A percentile compares a stretch with the other conserved stretches of the same genome.
Evolutionary conservation across 139 green algal genomes (phyloP).

Genomic region (Coelastrella sp.): DNA sequence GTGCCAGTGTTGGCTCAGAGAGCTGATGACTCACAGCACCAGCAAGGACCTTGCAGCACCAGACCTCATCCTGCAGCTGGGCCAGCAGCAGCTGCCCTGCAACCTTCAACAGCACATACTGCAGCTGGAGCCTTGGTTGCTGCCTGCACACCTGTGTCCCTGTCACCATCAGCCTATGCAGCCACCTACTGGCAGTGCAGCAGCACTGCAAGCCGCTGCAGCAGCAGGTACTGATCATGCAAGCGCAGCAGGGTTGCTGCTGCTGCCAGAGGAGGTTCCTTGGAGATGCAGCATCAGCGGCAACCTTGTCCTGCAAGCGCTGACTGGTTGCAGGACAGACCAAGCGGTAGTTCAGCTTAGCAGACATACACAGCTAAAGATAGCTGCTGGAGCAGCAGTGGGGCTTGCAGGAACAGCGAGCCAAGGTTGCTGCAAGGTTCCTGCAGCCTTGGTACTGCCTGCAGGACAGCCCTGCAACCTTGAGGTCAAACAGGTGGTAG

Average conservation of each 20-base stretch:
- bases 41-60: slow-evolving; percentile 7
- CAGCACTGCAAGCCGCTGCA: neutral
- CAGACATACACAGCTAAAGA: slow-evolving; percentile 29
- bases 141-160: slow-evolving; percentile 30
- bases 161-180: slow-evolving; percentile 32
- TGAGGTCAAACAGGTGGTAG: neutral
- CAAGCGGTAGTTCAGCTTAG: neutral
- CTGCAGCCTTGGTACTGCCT: neutral
- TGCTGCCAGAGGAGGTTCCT: slow-evolving; percentile 31
- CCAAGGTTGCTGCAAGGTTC: neutral
- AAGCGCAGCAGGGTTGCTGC: slow-evolving; percentile 16
- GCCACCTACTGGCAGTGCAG: neutral
- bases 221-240: neutral
- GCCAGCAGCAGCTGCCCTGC: slow-evolving; percentile 34
- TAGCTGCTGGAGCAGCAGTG: neutral
- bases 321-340: neutral
- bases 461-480: neutral
- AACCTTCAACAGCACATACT: slow-evolving; percentile 26
- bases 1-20: slow-evolving; percentile 29
- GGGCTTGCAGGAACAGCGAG: neutral
- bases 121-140: slow-evolving; percentile 29
- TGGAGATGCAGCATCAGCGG: slow-evolving; percentile 20
- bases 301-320: neutral
- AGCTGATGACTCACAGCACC: slow-evolving; percentile 6
- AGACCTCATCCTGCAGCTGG: slow-evolving; percentile 27